A percentile compares a stretch with the other conserved stretches of the same genome.
phyloP scores from a whole-genome alignment of 208 protist genomes.

The Naegleria gruberi region DNA sequence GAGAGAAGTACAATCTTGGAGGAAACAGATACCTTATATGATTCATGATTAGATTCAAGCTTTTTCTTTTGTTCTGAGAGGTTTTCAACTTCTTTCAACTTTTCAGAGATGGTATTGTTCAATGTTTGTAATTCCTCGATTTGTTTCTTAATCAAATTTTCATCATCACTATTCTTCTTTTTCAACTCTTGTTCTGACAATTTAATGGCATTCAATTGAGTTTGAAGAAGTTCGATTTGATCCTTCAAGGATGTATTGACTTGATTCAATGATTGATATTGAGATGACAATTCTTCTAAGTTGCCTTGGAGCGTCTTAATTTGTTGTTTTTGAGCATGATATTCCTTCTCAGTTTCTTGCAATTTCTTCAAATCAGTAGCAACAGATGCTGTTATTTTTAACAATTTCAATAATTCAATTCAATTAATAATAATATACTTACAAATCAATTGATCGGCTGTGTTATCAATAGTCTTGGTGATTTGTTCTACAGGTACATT shows the following conservation, averaged over 20 bases:
- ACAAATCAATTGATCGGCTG: not conserved
- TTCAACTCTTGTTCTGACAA: not conserved
- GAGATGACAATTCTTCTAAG: not conserved
- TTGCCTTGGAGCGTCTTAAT: not conserved
- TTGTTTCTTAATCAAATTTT: not conserved
- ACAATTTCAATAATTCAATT: too few species aligned
- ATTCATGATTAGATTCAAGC: not conserved
- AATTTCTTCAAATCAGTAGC: not conserved
- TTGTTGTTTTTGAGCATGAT: not conserved
- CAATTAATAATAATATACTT: not conserved
- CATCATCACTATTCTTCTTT: not conserved
- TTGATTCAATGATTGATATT: not conserved
- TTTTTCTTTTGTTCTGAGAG: not conserved
- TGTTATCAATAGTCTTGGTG: not conserved
- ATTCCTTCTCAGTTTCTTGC: not conserved
- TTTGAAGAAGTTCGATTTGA: not conserved
- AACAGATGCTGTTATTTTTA: not conserved
- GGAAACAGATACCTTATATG: not conserved
- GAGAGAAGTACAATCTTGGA: not conserved
- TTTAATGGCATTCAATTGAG: not conserved
- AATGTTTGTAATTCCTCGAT: not conserved
- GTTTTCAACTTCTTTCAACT: not conserved
- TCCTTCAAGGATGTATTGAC: not conserved
- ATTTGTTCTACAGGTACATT: not conserved
- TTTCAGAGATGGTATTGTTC: not conserved